Evolutionary conservation across 164 flowering plant genomes (phyloP).

Genomic region (Aristolochia californica): DNA sequence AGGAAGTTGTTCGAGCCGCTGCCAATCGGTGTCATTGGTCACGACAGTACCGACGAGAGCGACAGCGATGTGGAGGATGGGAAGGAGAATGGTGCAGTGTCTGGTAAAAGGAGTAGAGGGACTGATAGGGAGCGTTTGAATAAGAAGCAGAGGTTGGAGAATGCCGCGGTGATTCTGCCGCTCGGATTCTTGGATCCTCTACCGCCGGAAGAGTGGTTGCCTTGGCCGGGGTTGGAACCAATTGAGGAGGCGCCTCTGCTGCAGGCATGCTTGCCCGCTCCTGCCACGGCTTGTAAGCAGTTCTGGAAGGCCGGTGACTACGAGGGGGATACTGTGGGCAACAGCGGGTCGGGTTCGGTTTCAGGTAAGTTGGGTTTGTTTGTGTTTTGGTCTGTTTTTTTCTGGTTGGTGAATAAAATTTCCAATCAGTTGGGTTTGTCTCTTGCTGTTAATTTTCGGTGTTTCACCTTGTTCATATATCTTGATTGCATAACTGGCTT

Average conservation of each 20-base stretch:
- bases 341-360: constrained; percentile 13
- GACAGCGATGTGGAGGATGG: constrained; percentile 5
- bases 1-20: neutral
- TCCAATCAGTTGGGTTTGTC: too few species aligned
- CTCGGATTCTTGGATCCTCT: constrained; percentile 20
- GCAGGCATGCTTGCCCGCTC: neutral
- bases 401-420: too few species aligned
- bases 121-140: neutral
- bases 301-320: constrained; percentile 97
- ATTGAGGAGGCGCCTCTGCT: neutral
- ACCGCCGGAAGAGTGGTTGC: constrained; percentile 10
- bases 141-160: constrained; percentile 12
- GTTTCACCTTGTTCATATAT: too few species aligned
- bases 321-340: constrained; percentile 31
- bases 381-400: neutral
- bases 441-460: too few species aligned
- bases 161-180: constrained; percentile 10
- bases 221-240: constrained; percentile 7
- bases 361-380: constrained; percentile 4
- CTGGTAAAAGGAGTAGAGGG: neutral
- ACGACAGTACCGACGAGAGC: constrained; percentile 8
- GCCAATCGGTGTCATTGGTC: constrained; percentile 9
- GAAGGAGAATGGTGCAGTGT: neutral
- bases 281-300: constrained; percentile 27
- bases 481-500: too few species aligned